Evolutionary conservation across 441 rosid genomes (phyloP).

Genomic region (Aleurites moluccanus): DNA sequence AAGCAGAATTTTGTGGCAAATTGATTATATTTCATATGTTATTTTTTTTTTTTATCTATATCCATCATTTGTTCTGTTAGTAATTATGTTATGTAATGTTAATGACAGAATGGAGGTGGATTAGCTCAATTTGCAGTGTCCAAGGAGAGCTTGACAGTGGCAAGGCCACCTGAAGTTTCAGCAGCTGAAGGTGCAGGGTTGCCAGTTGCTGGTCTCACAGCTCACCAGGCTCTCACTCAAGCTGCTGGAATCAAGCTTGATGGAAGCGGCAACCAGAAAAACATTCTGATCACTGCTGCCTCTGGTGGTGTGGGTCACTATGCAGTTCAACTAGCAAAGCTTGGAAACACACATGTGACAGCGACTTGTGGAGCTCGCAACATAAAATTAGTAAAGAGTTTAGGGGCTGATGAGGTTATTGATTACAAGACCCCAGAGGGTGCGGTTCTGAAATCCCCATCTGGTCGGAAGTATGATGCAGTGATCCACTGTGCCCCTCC

Average conservation of each 20-base stretch:
- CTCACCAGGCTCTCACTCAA: slow-evolving; percentile 58
- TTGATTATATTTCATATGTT: neutral
- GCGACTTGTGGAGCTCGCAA: slow-evolving; percentile 80
- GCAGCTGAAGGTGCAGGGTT: slow-evolving; percentile 71
- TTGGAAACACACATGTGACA: slow-evolving; percentile 72
- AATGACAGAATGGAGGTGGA: slow-evolving; percentile 59
- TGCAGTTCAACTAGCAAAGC: slow-evolving; percentile 77
- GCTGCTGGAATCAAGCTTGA: slow-evolving; percentile 65
- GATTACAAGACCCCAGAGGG: slow-evolving; percentile 78
- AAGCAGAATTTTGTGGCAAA: neutral
- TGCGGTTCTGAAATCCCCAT: slow-evolving; percentile 64
- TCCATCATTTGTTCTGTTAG: neutral
- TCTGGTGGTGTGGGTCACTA: slow-evolving; percentile 90
- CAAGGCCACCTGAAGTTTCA: slow-evolving; percentile 67
- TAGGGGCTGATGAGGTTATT: slow-evolving; percentile 76
- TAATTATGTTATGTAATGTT: neutral
- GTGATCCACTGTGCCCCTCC: slow-evolving; percentile 66
- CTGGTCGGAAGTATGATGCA: slow-evolving; percentile 67
- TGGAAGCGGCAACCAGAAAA: slow-evolving; percentile 49
- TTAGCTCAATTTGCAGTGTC: slow-evolving; percentile 62
- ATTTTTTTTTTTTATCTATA: neutral
- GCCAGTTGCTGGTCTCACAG: slow-evolving; percentile 66
- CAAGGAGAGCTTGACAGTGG: slow-evolving; percentile 52
- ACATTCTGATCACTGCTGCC: slow-evolving; percentile 74
- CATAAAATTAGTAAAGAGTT: slow-evolving; percentile 58